Conservation (phyloP, 139 green algal species). For the Pseudopediastrum boryanum region DNA sequence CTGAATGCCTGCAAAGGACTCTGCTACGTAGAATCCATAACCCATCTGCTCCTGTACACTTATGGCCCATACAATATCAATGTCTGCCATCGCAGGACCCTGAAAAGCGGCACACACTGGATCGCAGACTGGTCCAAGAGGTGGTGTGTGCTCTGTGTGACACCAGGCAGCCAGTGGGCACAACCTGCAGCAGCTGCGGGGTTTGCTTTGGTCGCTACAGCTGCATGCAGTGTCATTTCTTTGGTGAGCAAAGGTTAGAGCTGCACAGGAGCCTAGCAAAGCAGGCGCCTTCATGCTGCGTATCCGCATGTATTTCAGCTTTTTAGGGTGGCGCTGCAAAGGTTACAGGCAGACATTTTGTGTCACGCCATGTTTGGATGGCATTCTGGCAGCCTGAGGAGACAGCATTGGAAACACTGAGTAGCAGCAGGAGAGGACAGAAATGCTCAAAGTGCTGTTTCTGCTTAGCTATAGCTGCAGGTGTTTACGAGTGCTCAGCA, state of each 20-base stretch:
- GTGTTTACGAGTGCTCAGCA: too few species aligned
- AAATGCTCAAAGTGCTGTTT: too few species aligned
- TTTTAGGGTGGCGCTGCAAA: too few species aligned
- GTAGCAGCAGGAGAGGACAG: not conserved
- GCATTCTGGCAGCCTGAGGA: too few species aligned
- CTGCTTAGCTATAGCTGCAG: too few species aligned
- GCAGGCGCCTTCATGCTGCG: not conserved
- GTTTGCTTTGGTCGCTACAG: slow-evolving; percentile 72
- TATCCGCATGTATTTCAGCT: too few species aligned
- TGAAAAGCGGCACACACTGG: slow-evolving; percentile 76
- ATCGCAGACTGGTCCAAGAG: slow-evolving; percentile 76
- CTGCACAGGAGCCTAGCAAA: not conserved
- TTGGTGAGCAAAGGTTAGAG: slow-evolving; percentile 2
- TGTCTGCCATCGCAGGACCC: slow-evolving; percentile 64
- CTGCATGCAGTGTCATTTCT: slow-evolving; percentile 76
- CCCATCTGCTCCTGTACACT: too few species aligned
- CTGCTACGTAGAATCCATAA: too few species aligned
- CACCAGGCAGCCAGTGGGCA: slow-evolving; percentile 66
- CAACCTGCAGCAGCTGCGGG: slow-evolving; percentile 72
- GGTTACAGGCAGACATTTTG: not conserved
- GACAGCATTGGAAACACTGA: not conserved
- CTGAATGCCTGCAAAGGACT: too few species aligned
- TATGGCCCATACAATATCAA: too few species aligned
- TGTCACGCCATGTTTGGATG: not conserved
- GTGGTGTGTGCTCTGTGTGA: slow-evolving; percentile 84